phyloP scores from a whole-genome alignment of 2,329 filamentous ascomycete species.

The Fusarium sp. region DNA sequence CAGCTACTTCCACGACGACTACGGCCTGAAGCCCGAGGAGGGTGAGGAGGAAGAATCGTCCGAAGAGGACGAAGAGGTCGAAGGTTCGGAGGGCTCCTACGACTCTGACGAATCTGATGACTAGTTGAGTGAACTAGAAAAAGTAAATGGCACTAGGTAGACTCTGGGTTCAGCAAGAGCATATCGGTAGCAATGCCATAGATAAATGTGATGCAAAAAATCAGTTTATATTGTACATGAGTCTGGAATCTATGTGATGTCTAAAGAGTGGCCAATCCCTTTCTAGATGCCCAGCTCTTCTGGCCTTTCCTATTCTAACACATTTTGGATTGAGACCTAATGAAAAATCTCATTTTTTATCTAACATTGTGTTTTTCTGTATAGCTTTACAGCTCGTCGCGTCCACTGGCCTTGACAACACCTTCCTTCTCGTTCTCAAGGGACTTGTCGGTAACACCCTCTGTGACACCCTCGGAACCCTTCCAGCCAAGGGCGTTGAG shows the following conservation, averaged over 20 bases:
- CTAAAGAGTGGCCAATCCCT: conserved; percentile 17
- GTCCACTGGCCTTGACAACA: conserved; percentile 77
- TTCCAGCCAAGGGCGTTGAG: conserved; percentile 92
- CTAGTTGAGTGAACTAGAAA: conserved; percentile 27
- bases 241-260: conserved; percentile 32
- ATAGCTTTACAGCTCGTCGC: conserved; percentile 74
- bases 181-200: conserved; percentile 42
- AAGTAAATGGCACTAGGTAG: conserved; percentile 26
- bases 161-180: conserved; percentile 28
- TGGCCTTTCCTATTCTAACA: conserved; percentile 23
- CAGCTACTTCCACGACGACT: conserved; percentile 88
- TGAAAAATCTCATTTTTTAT: conserved; percentile 7
- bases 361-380: conserved; percentile 10
- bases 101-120: conserved; percentile 50
- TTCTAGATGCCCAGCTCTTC: conserved; percentile 24
- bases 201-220: conserved; percentile 29
- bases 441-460: conserved; percentile 56
- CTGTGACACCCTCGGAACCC: conserved; percentile 64
- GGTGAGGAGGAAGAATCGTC: conserved; percentile 67
- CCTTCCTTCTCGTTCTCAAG: conserved; percentile 52
- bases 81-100: conserved; percentile 50
- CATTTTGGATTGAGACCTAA: background rate
- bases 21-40: conserved; percentile 80
- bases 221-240: conserved; percentile 43
- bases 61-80: conserved; percentile 58